Base-by-base conservation (phyloP, 1,284 basidiomycete species). In the Puccinia horiana region DNA sequence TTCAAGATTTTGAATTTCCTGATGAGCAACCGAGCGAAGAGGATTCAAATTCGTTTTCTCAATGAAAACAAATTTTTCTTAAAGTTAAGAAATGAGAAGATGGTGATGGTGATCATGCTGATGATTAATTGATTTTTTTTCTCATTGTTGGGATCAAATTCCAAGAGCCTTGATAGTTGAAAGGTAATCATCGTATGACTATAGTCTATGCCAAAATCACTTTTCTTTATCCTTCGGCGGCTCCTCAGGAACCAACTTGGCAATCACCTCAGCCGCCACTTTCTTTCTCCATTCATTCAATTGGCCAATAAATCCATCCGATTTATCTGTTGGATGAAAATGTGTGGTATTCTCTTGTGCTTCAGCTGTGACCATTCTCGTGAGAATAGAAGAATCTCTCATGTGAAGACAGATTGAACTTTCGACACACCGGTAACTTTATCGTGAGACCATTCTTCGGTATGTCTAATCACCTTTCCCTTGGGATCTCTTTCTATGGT, bases 231-330 rank as follows among this genome's bases (percentile, higher is more conserved):
- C 44, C 54, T 80, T 67, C 4, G 82, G 76, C 16, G 83, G 76
- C 29, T 81, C 78, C 20, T 83, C 81, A 23, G 73, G 69, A 4
- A 82, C 83, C 26, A 79, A 26, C 54, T 82, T 70, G 4, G 47
- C 74, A 52, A 73, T 83, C 49, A 83, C 54, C 8, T 52, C 73
- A 9, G 83, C 83, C 14, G 77, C 70, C n/a, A 72, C 23, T 49
- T 81, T 83, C 67, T 83, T 83, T 26, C 83, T 52, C 58, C 80
- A 82, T 76, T 83, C 83, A 52, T 83, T 83, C 63, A 83, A 82
- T 49, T 67, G 70, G 32, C 83, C 83, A 18, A 79, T 47, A 69
- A 83, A 83, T 32, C 83, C 83, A 32, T 82, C 82, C 29, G 67
- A 72, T 67, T 61, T 40, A 73, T 80, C 78, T 67, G 29, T n/a